Base-by-base conservation (phyloP, 192 early-diverging fungal genomes). In the Coemansia asiatica region DNA sequence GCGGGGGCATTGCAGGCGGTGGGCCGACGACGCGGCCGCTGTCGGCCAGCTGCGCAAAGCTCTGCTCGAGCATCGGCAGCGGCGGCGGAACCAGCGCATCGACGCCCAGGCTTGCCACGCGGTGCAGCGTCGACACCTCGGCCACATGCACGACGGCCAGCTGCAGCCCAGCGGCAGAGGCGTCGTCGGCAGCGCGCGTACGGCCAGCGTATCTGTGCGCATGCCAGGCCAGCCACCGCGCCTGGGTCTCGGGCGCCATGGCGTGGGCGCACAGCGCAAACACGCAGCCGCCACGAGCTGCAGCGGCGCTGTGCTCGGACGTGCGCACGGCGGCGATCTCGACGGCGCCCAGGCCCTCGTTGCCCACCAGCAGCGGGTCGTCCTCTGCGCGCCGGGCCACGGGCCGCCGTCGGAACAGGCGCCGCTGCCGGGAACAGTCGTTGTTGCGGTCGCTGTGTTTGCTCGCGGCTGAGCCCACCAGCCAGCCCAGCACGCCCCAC, bases 401-500 rank as follows among this genome's bases (percentile, higher is more conserved):
- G 5, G 49, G 54, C 13, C 53, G 67, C 44, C 68, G 68, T 15
- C 65, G 64, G 31, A 19, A 22, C 61, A 54, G 74, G 29, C 51
- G 40, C 22, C 51, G 40, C 22, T 2, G 27, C 60, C 46, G 49
- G 26, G 15, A 3, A 12, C 2, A 12, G 15, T 9, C 15, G 40
- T 2, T 16, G 12, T 13, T 9, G 15, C 40, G 6, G 40, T 44
- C 10, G 8, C 51, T 15, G 19, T 44, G 47, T n/a, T 9, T 28
- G 29, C 6, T 40, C 4, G 51, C 28, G 29, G 26, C 48, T 46
- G 46, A 35, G 61, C 75, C 72, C 2, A 80, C 77, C 44, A 80
- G 68, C 77, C 77, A 80, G n/a, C 72, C 77, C 47, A 80, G 71
- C 77, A 80, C 70, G 58, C 56, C 61, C 77, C 77, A 80, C 62